These are phyloP conservation scores for Camellia sinensis DNA, from an alignment of 148 eudicot species.

Conservation along the genomic window DNA sequence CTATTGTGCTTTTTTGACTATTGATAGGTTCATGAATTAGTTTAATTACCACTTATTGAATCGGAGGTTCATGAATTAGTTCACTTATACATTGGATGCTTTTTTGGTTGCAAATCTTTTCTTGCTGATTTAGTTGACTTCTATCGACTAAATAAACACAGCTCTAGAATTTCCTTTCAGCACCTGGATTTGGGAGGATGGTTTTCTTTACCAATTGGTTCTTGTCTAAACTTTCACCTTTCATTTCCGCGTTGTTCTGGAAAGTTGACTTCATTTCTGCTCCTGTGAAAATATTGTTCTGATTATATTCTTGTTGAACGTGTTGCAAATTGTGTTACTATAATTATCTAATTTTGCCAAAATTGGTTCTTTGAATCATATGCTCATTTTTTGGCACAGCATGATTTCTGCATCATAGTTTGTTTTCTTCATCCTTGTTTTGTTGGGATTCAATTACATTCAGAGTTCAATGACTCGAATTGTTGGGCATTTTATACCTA, in stretches of 20 bases:
- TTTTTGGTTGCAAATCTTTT: background rate
- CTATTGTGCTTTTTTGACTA: background rate
- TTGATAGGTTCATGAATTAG: background rate
- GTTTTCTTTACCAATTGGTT: background rate
- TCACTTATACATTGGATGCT: background rate
- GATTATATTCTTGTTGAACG: background rate
- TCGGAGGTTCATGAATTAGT: background rate
- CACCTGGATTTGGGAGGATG: constrained; percentile 1
- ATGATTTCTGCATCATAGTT: background rate
- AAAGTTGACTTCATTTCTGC: background rate
- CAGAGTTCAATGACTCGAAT: background rate
- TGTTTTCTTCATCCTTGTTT: background rate
- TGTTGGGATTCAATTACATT: background rate
- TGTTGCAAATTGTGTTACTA: background rate
- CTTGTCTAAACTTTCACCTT: background rate
- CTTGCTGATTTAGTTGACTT: background rate
- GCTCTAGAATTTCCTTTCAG: background rate
- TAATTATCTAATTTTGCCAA: background rate
- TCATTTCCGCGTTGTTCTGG: background rate
- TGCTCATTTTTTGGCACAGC: background rate
- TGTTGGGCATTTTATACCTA: background rate
- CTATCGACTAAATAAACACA: background rate
- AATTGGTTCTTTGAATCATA: too few relatives aligned
- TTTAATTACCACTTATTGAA: background rate
- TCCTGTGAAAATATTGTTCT: background rate